Percentiles rank a stretch among this genome's conserved stretches.
These are phyloP conservation scores for Eutrema heterophyllum DNA, from an alignment of 345 rosid genomes.

Conservation along the genomic window DNA sequence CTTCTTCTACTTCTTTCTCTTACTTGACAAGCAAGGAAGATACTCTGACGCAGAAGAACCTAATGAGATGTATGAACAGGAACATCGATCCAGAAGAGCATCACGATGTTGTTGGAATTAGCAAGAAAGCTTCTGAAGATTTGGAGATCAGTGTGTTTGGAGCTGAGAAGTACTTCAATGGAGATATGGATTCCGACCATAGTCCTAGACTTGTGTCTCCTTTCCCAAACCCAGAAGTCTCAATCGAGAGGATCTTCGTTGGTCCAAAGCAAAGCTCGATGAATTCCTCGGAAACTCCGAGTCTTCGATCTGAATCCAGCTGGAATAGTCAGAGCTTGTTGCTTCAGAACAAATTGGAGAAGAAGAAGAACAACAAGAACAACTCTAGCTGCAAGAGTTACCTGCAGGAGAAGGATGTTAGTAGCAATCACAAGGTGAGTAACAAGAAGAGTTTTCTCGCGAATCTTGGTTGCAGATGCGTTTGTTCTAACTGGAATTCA, in stretches of 20 bases:
- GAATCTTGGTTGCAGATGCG: conserved; percentile 55
- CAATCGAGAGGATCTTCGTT: conserved; percentile 10
- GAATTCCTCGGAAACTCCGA: conserved; percentile 25
- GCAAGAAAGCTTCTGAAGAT: conserved; percentile 43
- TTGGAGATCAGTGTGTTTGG: conserved; percentile 73
- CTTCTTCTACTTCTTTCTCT: conserved; percentile 33
- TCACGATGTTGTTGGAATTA: conserved; percentile 9
- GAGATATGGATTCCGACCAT: conserved; percentile 39
- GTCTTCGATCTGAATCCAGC: conserved; percentile 45
- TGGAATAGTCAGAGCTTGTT: conserved; percentile 50
- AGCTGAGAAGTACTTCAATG: conserved; percentile 84
- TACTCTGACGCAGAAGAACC: conserved; percentile 31
- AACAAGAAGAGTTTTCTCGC: conserved; percentile 50
- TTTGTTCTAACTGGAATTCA: conserved; percentile 50
- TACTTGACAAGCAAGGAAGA: conserved; percentile 43
- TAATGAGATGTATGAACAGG: conserved; percentile 19
- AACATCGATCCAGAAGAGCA: conserved; percentile 7
- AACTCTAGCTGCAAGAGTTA: conserved; percentile 20
- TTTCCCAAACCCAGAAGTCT: conserved; percentile 14
- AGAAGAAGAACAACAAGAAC: conserved; percentile 30
- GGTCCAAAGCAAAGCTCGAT: conserved; percentile 16
- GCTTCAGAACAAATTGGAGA: conserved; percentile 51
- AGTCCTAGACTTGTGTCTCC: conserved; percentile 33
- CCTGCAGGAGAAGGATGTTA: conserved; percentile 18
- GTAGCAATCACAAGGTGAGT: conserved; percentile 11